Evolutionary conservation across 139 green algal species (phyloP), one percentile per base, ranked within the genome.

Genomic region (Chlamydomonas eustigma): DNA sequence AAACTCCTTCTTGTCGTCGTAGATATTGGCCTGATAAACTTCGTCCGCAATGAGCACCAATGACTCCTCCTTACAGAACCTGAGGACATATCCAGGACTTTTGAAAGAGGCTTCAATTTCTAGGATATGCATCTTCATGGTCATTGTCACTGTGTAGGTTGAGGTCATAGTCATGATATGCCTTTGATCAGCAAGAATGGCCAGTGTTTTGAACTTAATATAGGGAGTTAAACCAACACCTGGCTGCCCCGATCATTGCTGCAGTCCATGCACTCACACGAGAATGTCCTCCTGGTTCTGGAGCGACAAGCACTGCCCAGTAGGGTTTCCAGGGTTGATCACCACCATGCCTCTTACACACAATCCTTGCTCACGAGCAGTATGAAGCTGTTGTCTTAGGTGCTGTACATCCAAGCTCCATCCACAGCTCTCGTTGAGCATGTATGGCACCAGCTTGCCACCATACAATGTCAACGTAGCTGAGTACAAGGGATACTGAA

Each of bases 291-390:
- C 52, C 51, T 70, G 36, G 51, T 81, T 81, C 3, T 73, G 51
- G 5, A 44, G 18, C 30, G 3, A 52, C n/a, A 81, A n/a, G 69
- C 69, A 75, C 69, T 75, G 69, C 8, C 69, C 80, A 8, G 94
- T 98, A 35, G 94, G 94, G 85, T 98, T 98, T 75, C 94, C 94
- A 0, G 94, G 94, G 81, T 98, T 98, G 81, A 98, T 98, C 2
- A 98, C 87, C 50, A 96, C 93, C 68, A 98, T 58, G 30, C 81
- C 91, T 2, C 93, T 80, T 34, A 91, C 82, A 58, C 36, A 75
- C 71, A 79, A 80, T 2, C 85, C 87, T 44, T 18, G 4, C 18
- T 33, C 64, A 31, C 74, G 37, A 24, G 76, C 76, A 8, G 50
- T 3, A 2, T 6, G 50, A 2, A 80, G 66, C n/a, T 73, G 58